Base-by-base conservation (phyloP, 2,329 filamentous ascomycete species). In the Parafenestella ontariensis region DNA sequence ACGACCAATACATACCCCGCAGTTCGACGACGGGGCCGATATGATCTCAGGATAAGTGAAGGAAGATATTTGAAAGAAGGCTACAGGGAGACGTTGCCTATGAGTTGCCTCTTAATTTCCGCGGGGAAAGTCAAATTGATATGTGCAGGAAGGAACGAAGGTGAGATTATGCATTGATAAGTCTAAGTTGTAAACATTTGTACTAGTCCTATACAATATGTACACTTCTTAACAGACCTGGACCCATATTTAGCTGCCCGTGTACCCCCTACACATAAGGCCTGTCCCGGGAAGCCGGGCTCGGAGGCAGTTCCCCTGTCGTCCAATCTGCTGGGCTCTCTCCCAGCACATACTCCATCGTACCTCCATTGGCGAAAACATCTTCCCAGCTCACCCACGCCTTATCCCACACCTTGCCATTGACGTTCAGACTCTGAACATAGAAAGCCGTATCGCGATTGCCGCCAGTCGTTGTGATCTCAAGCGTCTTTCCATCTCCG, bases 341-440 rank as follows among this genome's bases (percentile, higher is more conserved):
- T 0, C 87, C 88, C n/a, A 90, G 76, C 17, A 85, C 81, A 67
- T 89, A 89, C 36, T 89, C 85, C 61, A 90, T 70, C 1, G 77
- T 85, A 0, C 87, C 88, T 8, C 71, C 70, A 23, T 83, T 68
- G 1, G 81, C 83, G 70, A 91, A 90, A 21, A 91, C 73, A 61
- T 90, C 87, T 15, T 84, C 75, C 85, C 86, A 90, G 18, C 79
- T 80, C 11, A 91, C 72, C 88, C 88, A 91, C 36, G 81, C 79
- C 77, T 84, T 85, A 49, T 81, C 74, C 87, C 88, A 91, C 0
- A 54, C 28, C 68, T 82, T 51, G 0, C 88, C 87, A 65, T 91
- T 90, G 40, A 91, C 82, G 61, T 78, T 82, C 53, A 91, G 76
- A 21, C 82, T 83, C 76, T 91, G 88, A 3, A 91, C 87, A 61